Evolutionary conservation across 1,284 basidiomycete species (phyloP), one percentile per base, ranked within the genome.

Genomic region (Boletellus deceptivus): DNA sequence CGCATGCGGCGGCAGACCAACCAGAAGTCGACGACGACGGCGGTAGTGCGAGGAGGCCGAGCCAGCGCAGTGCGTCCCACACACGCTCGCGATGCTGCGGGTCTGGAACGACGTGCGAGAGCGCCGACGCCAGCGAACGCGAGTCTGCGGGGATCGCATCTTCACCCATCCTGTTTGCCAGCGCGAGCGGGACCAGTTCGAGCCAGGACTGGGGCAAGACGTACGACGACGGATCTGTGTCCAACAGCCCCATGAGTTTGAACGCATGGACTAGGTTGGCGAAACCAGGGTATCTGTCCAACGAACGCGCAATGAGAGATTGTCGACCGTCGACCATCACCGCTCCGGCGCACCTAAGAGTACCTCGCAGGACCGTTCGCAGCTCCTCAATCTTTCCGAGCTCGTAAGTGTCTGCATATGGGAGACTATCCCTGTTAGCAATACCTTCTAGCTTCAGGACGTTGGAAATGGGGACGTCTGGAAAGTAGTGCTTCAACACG

Each of bases 381-480:
- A 91, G 59, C 2, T 71, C 71, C 2, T 76, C 67, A 9, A 78
- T 62, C 6, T 69, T 59, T 4, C 77, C 75, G 7, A 94, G 77
- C 3, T 78, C 75, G 70, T 98, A 98, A 17, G 80, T 81, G 29
- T 78, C 73, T 3, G 80, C 80, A 66, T 97, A 98, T 0, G 81
- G 75, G 13, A 94, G 69, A 57, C 91, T 93, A 68, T 97, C 83
- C 35, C 95, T 76, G 71, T 98, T 98, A 16, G 95, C 86, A 18
- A 97, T 73, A 1, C 93, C 94, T 64, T 98, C 94, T 27, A 98
- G 73, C 41, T 76, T 78, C 40, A 93, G 76, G 2, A 84, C 80
- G 18, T 78, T 74, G 43, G 85, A 83, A 33, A 95, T 71, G 0
- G 86, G 82, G 2, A 95, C 75, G 9, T 79, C 64, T 0, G 79